These are phyloP conservation scores for Termitomyces heimii DNA, from an alignment of 768 basidiomycete genomes.

Conservation along the genomic window DNA sequence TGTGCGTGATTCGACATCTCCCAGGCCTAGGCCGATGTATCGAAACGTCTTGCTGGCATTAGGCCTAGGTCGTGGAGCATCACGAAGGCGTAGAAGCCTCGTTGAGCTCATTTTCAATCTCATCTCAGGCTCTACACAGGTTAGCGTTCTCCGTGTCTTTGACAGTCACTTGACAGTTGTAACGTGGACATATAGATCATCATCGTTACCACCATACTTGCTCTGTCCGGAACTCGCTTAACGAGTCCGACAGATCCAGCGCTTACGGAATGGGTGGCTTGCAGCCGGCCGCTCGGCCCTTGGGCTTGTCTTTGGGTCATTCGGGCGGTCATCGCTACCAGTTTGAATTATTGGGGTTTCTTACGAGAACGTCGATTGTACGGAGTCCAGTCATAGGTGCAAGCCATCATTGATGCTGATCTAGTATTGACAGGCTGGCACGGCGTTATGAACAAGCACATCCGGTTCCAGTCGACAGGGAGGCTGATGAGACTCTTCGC, in stretches of 20 bases:
- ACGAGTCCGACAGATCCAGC: slow-evolving; percentile 36
- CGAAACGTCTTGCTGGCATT: slow-evolving; percentile 31
- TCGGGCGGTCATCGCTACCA: slow-evolving; percentile 42
- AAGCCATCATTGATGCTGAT: neutral
- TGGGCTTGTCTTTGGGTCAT: slow-evolving; percentile 66
- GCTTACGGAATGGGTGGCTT: slow-evolving; percentile 55
- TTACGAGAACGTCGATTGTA: slow-evolving; percentile 26
- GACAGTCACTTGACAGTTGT: neutral
- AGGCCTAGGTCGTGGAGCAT: slow-evolving; percentile 49
- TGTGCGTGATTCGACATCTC: slow-evolving; percentile 12
- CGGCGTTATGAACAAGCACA: slow-evolving; percentile 6
- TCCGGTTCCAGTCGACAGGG: neutral
- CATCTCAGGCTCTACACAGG: slow-evolving; percentile 45
- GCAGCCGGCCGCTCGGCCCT: slow-evolving; percentile 55
- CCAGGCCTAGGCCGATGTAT: slow-evolving; percentile 9
- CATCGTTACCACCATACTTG: slow-evolving; percentile 44
- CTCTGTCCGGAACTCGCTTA: slow-evolving; percentile 35
- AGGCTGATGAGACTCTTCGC: neutral
- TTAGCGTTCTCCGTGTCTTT: slow-evolving; percentile 7
- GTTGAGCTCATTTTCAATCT: slow-evolving; percentile 48
- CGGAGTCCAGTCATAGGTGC: neutral
- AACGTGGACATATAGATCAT: slow-evolving; percentile 33
- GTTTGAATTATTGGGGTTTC: slow-evolving; percentile 55
- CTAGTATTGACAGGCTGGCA: slow-evolving; percentile 3
- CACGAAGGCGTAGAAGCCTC: slow-evolving; percentile 45